Conservation (phyloP, 2,329 filamentous ascomycete species). For the Colletotrichum godetiae region DNA sequence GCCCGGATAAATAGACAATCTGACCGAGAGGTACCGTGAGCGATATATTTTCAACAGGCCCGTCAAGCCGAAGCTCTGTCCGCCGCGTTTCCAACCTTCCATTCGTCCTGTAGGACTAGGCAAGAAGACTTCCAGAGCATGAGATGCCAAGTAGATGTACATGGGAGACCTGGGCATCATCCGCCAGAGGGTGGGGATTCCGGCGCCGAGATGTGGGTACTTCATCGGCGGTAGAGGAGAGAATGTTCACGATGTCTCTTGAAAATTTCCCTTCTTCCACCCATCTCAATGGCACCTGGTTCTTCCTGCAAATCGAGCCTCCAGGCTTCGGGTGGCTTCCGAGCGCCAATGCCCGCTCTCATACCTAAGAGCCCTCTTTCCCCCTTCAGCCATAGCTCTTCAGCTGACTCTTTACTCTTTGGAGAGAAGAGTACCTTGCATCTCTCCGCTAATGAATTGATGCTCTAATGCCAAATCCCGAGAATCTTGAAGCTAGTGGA, state of each 20-base stretch:
- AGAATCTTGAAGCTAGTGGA: background rate
- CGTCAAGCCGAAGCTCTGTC: conserved; percentile 18
- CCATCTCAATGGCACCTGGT: background rate
- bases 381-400: background rate
- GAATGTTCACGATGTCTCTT: conserved; percentile 36
- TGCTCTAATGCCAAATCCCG: background rate
- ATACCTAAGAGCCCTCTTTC: background rate
- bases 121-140: background rate
- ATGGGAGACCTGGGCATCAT: background rate
- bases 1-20: conserved; percentile 3
- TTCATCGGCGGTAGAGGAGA: conserved; percentile 9
- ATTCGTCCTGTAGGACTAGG: background rate
- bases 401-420: background rate
- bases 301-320: background rate
- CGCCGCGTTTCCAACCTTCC: background rate
- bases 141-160: conserved; percentile 16
- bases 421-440: background rate
- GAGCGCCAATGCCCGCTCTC: background rate
- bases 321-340: background rate
- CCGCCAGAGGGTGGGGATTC: conserved; percentile 26
- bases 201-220: conserved; percentile 25
- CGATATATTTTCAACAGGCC: conserved; percentile 29
- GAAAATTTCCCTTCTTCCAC: conserved; percentile 6
- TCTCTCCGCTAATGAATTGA: background rate
- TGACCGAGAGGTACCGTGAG: conserved; percentile 15